Percentiles rank a stretch among this genome's conserved stretches.
phyloP scores from a whole-genome alignment of 2,329 filamentous ascomycete genomes.

The Monilinia vaccinii-corymbosi region DNA sequence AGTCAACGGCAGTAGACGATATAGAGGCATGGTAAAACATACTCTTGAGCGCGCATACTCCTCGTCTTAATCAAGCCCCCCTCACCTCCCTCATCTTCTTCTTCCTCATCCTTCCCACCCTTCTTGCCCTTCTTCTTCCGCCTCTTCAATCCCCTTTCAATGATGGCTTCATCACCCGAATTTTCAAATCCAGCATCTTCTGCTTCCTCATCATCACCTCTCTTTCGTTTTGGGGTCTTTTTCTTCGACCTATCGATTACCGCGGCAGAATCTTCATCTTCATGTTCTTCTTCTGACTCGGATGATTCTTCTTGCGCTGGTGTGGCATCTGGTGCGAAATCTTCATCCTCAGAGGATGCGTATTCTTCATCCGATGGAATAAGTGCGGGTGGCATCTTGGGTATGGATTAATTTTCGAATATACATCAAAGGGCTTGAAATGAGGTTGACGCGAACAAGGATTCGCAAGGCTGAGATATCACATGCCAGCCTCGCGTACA shows the following conservation, averaged over 20 bases:
- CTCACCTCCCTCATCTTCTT: constrained; percentile 57
- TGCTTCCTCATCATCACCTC: constrained; percentile 27
- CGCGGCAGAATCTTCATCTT: constrained; percentile 30
- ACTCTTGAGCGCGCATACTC: constrained; percentile 58
- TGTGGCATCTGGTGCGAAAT: constrained; percentile 55
- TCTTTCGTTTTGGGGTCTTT: constrained; percentile 30
- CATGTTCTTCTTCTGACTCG: constrained; percentile 37
- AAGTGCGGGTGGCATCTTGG: constrained; percentile 25
- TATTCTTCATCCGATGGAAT: constrained; percentile 42
- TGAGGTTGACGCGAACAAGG: background rate
- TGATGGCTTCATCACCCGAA: constrained; percentile 64
- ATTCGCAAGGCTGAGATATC: constrained; percentile 3
- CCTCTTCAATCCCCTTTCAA: constrained; percentile 49
- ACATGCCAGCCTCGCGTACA: background rate
- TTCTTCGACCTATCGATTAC: constrained; percentile 5
- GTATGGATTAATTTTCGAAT: background rate
- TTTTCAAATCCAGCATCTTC: constrained; percentile 50
- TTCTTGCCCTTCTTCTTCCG: constrained; percentile 36
- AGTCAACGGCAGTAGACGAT: background rate
- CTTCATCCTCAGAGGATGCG: constrained; percentile 63
- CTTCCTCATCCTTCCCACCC: constrained; percentile 39
- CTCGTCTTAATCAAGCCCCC: constrained; percentile 62
- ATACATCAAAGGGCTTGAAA: background rate
- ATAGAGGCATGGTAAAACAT: constrained; percentile 22
- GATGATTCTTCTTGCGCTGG: constrained; percentile 38